Base-by-base conservation (phyloP, 306 rosid genomes). In the Trichosanthes cucumerina region DNA sequence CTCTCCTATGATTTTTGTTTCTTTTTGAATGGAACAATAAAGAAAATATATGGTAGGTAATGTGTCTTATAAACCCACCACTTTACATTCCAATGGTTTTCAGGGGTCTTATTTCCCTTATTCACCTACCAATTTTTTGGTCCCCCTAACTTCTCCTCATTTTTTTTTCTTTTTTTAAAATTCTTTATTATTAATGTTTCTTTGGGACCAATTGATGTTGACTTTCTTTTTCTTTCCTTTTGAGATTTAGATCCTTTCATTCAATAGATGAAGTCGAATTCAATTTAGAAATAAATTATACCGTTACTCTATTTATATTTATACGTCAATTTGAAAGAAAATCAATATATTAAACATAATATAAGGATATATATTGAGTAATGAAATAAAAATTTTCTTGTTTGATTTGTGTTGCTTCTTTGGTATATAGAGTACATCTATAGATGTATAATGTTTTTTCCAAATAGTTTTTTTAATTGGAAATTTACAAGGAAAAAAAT, bases 1-100 rank as follows among this genome's bases (percentile, higher is more conserved):
- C 33, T 16, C 14, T 19, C 10, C 13, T 52, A 0, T 53, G 16
- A 16, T 34, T 33, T 53, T 75, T 16, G 57, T 1, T 13, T n/a
- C 16, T 7, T 69, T 71, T 71, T 46, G 6, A 1, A 73, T 49
- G 43, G 57, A 73, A 41, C 5, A 41, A 68, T 9, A 38, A n/a
- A 68, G 2, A 21, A 18, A 73, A 73, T 73, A 73, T 15, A 73
- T 47, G 78, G 78, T 73, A 49, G 78, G 60, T 73, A 47, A 73
- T 73, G 78, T 73, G 78, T 73, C 78, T 49, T 49, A 49, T 49
- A 73, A 73, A 73, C 78, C 78, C 78, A 73, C 78, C 78, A 73
- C 78, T 49, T 28, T 73, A 73, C 78, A 73, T 73, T 49, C 78
- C 78, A 49, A 73, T 73, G 58, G 28, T 18, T 73, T 8, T 28